Evolutionary conservation across 2,329 filamentous ascomycete genomes (phyloP).

Genomic region (Dactylellina drechsleri): DNA sequence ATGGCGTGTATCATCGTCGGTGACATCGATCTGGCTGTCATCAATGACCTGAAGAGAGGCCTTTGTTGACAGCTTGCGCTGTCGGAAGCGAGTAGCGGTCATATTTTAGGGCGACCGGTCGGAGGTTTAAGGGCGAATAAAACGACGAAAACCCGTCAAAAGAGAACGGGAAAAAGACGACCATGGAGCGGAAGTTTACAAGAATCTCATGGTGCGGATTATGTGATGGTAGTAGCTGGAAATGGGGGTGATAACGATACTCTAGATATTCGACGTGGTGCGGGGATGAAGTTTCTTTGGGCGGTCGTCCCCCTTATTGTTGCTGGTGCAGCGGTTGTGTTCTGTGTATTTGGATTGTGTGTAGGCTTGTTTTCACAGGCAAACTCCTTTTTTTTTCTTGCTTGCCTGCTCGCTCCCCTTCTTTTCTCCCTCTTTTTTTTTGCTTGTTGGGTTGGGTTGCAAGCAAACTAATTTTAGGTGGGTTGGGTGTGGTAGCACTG

Average conservation of each 20-base stretch:
- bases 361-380: constrained; percentile 26
- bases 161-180: constrained; percentile 73
- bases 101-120: constrained; percentile 59
- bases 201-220: constrained; percentile 66
- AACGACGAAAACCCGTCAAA: constrained; percentile 65
- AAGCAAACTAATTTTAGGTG: constrained; percentile 53
- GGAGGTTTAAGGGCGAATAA: constrained; percentile 59
- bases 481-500: constrained; percentile 56
- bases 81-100: constrained; percentile 63
- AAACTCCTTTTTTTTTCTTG: constrained; percentile 47
- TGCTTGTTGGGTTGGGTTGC: constrained; percentile 1
- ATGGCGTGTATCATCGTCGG: constrained; percentile 85
- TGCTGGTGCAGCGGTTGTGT: constrained; percentile 19
- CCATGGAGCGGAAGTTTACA: constrained; percentile 72
- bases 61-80: constrained; percentile 92
- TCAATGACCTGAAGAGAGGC: constrained; percentile 85
- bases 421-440: no score
- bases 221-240: constrained; percentile 67
- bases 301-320: constrained; percentile 29
- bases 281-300: constrained; percentile 62
- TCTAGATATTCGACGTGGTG: constrained; percentile 65
- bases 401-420: not conserved
- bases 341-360: constrained; percentile 39
- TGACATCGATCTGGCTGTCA: constrained; percentile 88
- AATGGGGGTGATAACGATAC: constrained; percentile 69